phyloP scores from a whole-genome alignment of 352 stramenopile species.

The Pythium biforme region DNA sequence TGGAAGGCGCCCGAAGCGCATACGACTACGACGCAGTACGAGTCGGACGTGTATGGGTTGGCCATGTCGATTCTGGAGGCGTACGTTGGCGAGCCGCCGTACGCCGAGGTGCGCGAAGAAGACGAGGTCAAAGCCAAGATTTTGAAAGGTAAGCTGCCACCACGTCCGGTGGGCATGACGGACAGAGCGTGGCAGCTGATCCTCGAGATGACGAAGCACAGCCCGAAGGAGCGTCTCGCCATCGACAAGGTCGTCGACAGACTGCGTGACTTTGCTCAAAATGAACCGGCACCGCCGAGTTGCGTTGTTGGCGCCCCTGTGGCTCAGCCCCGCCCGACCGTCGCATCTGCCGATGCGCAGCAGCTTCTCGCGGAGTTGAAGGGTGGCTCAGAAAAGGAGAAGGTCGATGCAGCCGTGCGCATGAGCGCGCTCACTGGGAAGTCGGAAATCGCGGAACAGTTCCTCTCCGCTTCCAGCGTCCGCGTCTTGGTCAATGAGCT shows the following conservation, averaged over 20 bases:
- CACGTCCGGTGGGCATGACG: not conserved
- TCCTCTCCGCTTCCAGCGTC: not conserved
- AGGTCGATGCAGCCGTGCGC: not conserved
- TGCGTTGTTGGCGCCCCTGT: not conserved
- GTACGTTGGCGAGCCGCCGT: not conserved
- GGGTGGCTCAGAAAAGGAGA: not conserved
- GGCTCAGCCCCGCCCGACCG: too few relatives aligned
- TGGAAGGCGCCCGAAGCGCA: not conserved
- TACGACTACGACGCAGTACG: not conserved
- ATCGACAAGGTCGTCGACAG: not conserved
- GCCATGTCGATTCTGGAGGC: constrained; percentile 17
- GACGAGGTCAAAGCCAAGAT: not conserved
- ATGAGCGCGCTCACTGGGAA: not conserved
- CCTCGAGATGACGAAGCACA: not conserved
- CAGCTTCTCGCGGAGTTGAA: not conserved
- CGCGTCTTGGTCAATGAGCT: not conserved
- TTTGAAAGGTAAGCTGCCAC: not conserved
- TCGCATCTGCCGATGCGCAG: not conserved
- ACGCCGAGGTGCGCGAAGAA: not conserved
- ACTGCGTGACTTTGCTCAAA: not conserved
- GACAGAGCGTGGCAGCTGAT: not conserved
- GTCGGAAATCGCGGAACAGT: not conserved
- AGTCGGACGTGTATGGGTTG: constrained; percentile 9
- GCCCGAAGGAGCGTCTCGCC: not conserved
- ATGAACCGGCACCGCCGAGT: not conserved